Percentiles rank a stretch among this genome's conserved stretches.
These are phyloP conservation scores for Diospyros lotus DNA, from an alignment of 148 eudicot genomes.

Conservation along the genomic window DNA sequence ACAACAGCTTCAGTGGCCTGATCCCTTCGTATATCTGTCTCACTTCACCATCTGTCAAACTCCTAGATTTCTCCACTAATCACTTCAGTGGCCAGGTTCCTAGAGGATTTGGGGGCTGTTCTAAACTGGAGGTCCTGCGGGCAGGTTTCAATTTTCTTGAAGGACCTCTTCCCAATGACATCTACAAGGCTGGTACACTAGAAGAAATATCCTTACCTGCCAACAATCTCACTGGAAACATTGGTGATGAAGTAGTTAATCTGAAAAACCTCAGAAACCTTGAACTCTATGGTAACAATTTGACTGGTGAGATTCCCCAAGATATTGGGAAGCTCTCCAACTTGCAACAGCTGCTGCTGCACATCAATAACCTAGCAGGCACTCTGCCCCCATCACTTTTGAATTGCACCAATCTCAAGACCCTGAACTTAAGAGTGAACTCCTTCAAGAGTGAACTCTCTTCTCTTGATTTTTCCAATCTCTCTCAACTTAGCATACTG, in stretches of 20 bases:
- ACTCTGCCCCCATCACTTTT: slow-evolving; percentile 26
- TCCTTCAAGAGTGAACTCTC: slow-evolving; percentile 20
- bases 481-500: slow-evolving; percentile 14
- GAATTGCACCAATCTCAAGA: slow-evolving; percentile 26
- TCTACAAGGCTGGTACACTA: slow-evolving; percentile 7
- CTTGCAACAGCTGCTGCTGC: slow-evolving; percentile 24
- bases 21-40: slow-evolving; percentile 23
- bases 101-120: slow-evolving; percentile 23
- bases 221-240: slow-evolving; percentile 22
- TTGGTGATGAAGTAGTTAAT: slow-evolving; percentile 11
- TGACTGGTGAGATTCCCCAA: slow-evolving; percentile 27
- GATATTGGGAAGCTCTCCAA: slow-evolving; percentile 28
- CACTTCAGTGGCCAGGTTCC: slow-evolving; percentile 20
- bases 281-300: slow-evolving; percentile 16
- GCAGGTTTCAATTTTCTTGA: slow-evolving; percentile 30
- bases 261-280: slow-evolving; percentile 24
- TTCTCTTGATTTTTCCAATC: slow-evolving; percentile 25
- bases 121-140: slow-evolving; percentile 16
- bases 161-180: slow-evolving; percentile 22
- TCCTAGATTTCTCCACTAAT: slow-evolving; percentile 33
- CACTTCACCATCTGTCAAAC: slow-evolving; percentile 2
- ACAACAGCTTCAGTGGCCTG: slow-evolving; percentile 28
- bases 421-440: slow-evolving; percentile 29
- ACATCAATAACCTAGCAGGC: slow-evolving; percentile 28
- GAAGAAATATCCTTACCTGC: slow-evolving; percentile 22